These are phyloP conservation scores for Cylindrotheca closterium DNA, from an alignment of 108 stramenopile species.

Conservation along the genomic window DNA sequence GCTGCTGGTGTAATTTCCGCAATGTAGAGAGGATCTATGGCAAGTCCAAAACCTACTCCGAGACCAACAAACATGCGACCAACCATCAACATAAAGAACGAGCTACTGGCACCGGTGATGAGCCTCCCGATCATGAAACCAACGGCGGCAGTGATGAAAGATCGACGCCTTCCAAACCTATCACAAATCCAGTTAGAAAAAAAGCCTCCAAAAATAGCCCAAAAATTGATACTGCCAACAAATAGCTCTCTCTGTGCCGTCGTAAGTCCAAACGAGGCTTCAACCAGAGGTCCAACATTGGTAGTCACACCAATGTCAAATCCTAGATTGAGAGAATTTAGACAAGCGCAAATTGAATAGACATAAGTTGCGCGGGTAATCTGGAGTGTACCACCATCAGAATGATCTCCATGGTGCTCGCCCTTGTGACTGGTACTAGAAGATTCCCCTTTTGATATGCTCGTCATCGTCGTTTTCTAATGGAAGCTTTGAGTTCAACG, in stretches of 20 bases:
- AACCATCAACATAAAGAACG: slow-evolving; percentile 66
- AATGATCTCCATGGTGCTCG: slow-evolving; percentile 48
- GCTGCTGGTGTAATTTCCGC: slow-evolving; percentile 73
- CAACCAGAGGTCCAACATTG: slow-evolving; percentile 38
- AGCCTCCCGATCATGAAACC: slow-evolving; percentile 69
- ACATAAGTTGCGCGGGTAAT: slow-evolving; percentile 32
- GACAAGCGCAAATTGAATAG: slow-evolving; percentile 72
- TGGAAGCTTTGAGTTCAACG: too few relatives aligned
- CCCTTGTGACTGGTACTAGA: slow-evolving; percentile 32
- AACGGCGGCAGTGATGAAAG: slow-evolving; percentile 70
- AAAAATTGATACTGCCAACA: slow-evolving; percentile 71
- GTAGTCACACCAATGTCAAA: slow-evolving; percentile 60
- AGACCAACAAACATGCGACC: slow-evolving; percentile 78
- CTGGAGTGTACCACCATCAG: slow-evolving; percentile 8
- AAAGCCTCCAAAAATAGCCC: slow-evolving; percentile 72
- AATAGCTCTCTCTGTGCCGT: slow-evolving; percentile 69
- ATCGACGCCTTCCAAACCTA: slow-evolving; percentile 55
- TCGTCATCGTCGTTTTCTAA: too few relatives aligned
- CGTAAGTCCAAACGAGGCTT: slow-evolving; percentile 43
- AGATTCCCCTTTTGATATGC: too few relatives aligned
- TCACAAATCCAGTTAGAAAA: slow-evolving; percentile 60
- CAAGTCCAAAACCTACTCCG: slow-evolving; percentile 84
- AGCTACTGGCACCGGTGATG: slow-evolving; percentile 38
- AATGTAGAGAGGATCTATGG: slow-evolving; percentile 87
- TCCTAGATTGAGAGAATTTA: slow-evolving; percentile 83